Conservation (phyloP, 176 grass and related monocot genomes). For the Oryza punctata region DNA sequence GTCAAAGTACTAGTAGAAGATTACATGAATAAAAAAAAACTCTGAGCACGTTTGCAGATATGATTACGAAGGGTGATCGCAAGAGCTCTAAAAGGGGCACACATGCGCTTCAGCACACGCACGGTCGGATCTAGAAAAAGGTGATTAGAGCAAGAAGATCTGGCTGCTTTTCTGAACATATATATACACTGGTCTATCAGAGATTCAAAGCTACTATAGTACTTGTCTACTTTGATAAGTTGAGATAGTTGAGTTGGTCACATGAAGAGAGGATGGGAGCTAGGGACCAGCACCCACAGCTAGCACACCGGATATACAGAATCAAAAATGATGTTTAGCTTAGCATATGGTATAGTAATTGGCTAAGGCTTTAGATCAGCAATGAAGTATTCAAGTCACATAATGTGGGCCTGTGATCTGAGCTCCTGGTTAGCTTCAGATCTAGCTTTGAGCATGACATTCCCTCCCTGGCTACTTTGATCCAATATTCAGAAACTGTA, state of each 20-base stretch:
- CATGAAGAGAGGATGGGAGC: not conserved
- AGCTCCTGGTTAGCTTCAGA: not conserved
- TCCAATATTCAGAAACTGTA: not conserved
- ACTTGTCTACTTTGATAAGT: not conserved
- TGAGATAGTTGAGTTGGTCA: not conserved
- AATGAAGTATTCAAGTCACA: not conserved
- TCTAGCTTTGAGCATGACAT: conserved; percentile 27
- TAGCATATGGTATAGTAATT: not conserved
- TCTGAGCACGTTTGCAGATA: not conserved
- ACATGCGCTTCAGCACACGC: not conserved
- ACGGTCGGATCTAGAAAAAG: conserved; percentile 14
- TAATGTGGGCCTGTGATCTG: not conserved
- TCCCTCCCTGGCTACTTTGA: not conserved
- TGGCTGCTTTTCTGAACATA: not conserved
- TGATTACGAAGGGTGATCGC: not conserved
- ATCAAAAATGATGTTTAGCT: not conserved
- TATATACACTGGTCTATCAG: not conserved
- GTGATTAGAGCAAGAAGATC: not conserved
- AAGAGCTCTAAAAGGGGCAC: not conserved
- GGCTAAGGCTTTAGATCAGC: not conserved
- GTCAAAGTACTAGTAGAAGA: not conserved
- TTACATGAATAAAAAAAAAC: not conserved
- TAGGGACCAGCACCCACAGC: conserved; percentile 7
- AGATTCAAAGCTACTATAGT: not conserved
- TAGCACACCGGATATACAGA: not conserved